phyloP scores from a whole-genome alignment of 371 early-diverging fungal species.

The Mortierella sp. region DNA sequence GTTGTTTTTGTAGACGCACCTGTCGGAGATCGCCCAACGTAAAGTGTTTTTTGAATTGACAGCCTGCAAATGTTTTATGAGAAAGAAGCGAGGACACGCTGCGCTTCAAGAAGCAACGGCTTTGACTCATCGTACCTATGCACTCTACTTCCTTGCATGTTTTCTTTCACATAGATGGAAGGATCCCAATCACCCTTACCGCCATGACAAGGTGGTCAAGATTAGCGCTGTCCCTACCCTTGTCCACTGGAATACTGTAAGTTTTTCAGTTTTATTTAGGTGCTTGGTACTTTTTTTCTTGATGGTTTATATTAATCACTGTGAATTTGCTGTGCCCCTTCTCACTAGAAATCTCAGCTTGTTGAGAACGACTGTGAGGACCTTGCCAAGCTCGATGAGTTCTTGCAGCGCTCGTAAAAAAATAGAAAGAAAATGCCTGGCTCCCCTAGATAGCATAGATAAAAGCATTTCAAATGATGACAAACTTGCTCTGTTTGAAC shows the following conservation, averaged over 20 bases:
- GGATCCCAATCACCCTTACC: slow-evolving; percentile 63
- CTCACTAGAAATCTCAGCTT: slow-evolving; percentile 49
- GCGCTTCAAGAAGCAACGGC: neutral
- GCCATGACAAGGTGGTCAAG: slow-evolving; percentile 56
- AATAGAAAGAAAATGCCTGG: neutral
- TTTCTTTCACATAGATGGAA: slow-evolving; percentile 61
- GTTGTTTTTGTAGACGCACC: slow-evolving; percentile 65
- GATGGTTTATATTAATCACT: neutral
- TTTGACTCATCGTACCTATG: neutral
- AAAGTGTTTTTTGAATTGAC: slow-evolving; percentile 1
- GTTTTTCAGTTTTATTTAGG: neutral
- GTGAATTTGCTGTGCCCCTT: neutral
- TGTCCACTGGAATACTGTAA: slow-evolving; percentile 67
- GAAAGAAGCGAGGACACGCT: neutral
- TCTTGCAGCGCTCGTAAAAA: slow-evolving; percentile 43
- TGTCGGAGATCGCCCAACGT: slow-evolving; percentile 63
- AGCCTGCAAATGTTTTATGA: neutral
- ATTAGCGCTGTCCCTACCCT: slow-evolving; percentile 70
- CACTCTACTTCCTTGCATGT: neutral
- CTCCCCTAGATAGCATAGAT: too few species aligned
- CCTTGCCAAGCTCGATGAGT: slow-evolving; percentile 56
- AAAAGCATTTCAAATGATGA: too few species aligned
- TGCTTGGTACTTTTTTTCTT: neutral
- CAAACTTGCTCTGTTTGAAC: too few species aligned
- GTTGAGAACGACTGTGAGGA: slow-evolving; percentile 68